Base-by-base conservation (phyloP, 2,329 filamentous ascomycete species). In the Ascochyta fabae region DNA sequence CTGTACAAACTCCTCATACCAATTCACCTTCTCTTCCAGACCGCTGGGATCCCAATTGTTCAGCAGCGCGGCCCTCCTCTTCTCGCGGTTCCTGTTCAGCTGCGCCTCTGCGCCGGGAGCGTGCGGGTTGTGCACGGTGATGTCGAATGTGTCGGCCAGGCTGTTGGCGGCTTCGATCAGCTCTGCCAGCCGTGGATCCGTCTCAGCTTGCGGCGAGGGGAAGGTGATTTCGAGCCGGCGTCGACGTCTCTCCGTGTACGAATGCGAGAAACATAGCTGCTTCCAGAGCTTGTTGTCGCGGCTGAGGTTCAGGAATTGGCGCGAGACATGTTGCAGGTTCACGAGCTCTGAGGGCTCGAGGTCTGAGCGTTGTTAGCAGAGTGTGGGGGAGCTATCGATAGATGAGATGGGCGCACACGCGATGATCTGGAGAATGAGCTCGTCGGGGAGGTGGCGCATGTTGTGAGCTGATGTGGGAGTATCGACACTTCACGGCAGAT, bases 1-100 rank as follows among this genome's bases (percentile, higher is more conserved):
- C 48, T 93, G 91, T 59, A 96, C 88, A 69, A 92, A 96, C 74
- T 97, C 93, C 51, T 90, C 84, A 73, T 96, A 96, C 89, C 92
- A 97, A 44, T 90, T 86, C 19, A 93, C 81, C 36, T 80, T 80
- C 75, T 97, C 92, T 4, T 77, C 79, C 0, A 87, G 84, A 60
- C 89, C 92, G 0, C 85, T 86, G 0, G 91, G 91, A 64, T 96
- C 91, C 92, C 92, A 96, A 64, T 91, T 91, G 4, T 88, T 87
- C 68, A 90, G 79, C 53, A 91, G 83, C 45, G 86, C 83, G 22
- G 79, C 76, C 51, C 79, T 78, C 64, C 83, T 78, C 58, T 62
- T 70, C 12, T 64, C 59, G 13, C 51, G 67, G 59, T 77, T 68
- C 67, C 67, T 53, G 16, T 69, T 64, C 34, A 47, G 64, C 64